Conservation (phyloP, 768 basidiomycete genomes). For the Clitopilus hobsonii region DNA sequence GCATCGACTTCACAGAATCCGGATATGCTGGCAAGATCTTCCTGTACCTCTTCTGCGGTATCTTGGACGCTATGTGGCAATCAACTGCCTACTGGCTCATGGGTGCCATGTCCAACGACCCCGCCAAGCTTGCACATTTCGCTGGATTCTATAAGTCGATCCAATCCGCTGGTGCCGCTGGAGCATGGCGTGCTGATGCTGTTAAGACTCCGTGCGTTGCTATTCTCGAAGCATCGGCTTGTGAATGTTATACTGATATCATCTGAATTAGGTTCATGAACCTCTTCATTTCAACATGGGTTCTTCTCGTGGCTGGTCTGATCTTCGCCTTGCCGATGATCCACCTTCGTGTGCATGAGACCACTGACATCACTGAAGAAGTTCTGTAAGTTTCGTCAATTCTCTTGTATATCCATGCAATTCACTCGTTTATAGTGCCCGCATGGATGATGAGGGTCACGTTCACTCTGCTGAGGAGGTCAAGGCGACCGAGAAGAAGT, state of each 20-base stretch:
- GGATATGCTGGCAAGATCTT: slow-evolving; percentile 54
- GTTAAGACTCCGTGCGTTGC: slow-evolving; percentile 51
- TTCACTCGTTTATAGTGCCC: slow-evolving; percentile 19
- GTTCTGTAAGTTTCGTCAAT: slow-evolving; percentile 37
- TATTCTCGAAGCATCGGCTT: neutral
- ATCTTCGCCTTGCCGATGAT: slow-evolving; percentile 72
- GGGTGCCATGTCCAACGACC: slow-evolving; percentile 85
- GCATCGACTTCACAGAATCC: slow-evolving; percentile 56
- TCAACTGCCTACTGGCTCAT: slow-evolving; percentile 79
- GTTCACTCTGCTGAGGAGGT: slow-evolving; percentile 10
- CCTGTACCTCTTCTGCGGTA: slow-evolving; percentile 69
- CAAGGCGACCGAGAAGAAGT: neutral
- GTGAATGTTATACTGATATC: neutral
- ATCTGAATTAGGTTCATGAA: slow-evolving; percentile 49
- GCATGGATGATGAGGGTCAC: slow-evolving; percentile 34
- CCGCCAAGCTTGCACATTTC: slow-evolving; percentile 74
- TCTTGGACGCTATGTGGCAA: slow-evolving; percentile 85
- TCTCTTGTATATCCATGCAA: neutral
- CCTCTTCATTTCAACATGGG: slow-evolving; percentile 72
- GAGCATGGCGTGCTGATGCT: slow-evolving; percentile 68
- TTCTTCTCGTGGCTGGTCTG: slow-evolving; percentile 58
- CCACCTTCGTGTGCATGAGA: slow-evolving; percentile 60
- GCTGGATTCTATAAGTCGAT: slow-evolving; percentile 78
- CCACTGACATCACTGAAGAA: slow-evolving; percentile 48
- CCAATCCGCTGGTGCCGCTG: slow-evolving; percentile 76